phyloP scores from a whole-genome alignment of 345 rosid species.

The Cochlearia excelsa region DNA sequence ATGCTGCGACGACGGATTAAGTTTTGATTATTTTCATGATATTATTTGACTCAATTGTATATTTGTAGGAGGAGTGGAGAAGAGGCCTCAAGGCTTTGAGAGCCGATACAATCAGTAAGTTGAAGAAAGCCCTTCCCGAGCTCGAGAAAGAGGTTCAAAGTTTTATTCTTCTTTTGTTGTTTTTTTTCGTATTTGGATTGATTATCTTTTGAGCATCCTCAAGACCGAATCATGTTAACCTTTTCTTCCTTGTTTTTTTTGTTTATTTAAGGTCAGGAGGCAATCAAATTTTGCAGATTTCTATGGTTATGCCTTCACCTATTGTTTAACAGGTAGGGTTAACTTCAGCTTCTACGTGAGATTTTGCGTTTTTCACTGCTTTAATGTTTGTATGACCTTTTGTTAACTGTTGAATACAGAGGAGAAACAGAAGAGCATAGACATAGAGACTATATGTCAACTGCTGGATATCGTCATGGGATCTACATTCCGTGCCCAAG shows the following conservation, averaged over 20 bases:
- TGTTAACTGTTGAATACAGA: conserved; percentile 46
- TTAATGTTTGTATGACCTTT: not conserved
- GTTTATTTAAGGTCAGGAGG: conserved; percentile 56
- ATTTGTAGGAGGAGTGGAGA: conserved; percentile 83
- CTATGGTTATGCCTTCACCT: conserved; percentile 78
- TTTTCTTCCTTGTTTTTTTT: conserved; percentile 5
- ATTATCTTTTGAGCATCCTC: conserved; percentile 8
- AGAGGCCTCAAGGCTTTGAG: conserved; percentile 71
- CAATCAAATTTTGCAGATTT: conserved; percentile 73
- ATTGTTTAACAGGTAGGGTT: conserved; percentile 78
- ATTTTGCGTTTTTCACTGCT: not conserved
- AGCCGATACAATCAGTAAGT: conserved; percentile 61
- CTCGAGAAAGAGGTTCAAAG: conserved; percentile 79
- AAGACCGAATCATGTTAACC: not conserved
- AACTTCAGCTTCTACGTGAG: conserved; percentile 1
- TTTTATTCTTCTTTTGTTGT: not conserved
- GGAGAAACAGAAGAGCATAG: conserved; percentile 87
- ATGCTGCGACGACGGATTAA: not conserved
- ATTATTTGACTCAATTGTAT: not conserved
- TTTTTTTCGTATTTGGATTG: not conserved
- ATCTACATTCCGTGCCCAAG: conserved; percentile 64
- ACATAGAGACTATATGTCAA: conserved; percentile 84
- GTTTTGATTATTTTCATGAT: not conserved
- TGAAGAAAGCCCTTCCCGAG: conserved; percentile 70
- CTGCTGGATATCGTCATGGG: conserved; percentile 79